These are phyloP conservation scores for Arachnopeziza araneosa DNA, from an alignment of 2,329 filamentous ascomycete genomes.

Conservation along the genomic window DNA sequence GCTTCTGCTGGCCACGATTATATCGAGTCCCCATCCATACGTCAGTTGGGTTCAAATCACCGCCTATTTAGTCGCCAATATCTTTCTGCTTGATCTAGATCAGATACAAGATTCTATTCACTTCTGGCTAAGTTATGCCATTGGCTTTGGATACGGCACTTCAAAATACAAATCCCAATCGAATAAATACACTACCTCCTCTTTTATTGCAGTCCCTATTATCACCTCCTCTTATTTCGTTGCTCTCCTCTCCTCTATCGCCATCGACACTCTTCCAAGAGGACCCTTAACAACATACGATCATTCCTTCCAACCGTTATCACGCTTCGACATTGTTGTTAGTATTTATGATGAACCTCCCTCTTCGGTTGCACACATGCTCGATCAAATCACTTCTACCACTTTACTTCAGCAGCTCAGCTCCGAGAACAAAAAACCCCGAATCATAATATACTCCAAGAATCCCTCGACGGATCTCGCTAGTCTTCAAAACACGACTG, in stretches of 20 bases:
- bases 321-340: constrained; percentile 26
- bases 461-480: constrained; percentile 11
- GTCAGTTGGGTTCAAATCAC: constrained; percentile 18
- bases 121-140: too few species aligned
- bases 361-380: constrained; percentile 13
- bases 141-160: too few species aligned
- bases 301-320: constrained; percentile 10
- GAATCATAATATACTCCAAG: constrained; percentile 27
- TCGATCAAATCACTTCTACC: constrained; percentile 20
- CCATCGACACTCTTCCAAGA: constrained; percentile 5
- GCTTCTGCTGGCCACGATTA: not conserved
- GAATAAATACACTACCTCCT: too few species aligned
- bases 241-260: constrained; percentile 1
- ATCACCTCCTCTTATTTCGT: not conserved
- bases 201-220: constrained; percentile 2
- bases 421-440: constrained; percentile 8
- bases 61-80: constrained; percentile 11
- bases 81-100: constrained; percentile 10
- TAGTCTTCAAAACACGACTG: constrained; percentile 16
- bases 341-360: constrained; percentile 24
- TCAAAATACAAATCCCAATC: too few species aligned
- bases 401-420: constrained; percentile 7
- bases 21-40: constrained; percentile 12
- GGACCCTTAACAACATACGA: constrained; percentile 13
- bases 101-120: constrained; percentile 2